phyloP scores from a whole-genome alignment of 192 early-diverging fungal species.

The Coemansia sp. region DNA sequence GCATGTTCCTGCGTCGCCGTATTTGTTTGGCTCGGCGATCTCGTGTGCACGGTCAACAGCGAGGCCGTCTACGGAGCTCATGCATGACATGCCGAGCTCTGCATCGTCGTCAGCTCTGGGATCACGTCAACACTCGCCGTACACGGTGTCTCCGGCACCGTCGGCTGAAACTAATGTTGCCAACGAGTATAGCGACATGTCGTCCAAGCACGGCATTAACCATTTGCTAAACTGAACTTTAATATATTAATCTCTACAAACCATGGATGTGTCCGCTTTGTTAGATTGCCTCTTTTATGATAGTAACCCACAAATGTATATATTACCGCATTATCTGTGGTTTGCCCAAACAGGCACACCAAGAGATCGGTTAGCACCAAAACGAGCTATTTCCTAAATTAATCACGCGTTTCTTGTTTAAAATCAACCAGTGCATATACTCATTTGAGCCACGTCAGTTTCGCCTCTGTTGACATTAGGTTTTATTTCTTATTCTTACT shows the following conservation, averaged over 20 bases:
- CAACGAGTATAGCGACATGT: not conserved
- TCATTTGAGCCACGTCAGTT: not conserved
- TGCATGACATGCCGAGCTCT: not conserved
- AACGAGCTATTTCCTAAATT: too few species aligned
- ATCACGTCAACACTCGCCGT: constrained; percentile 22
- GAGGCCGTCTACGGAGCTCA: not conserved
- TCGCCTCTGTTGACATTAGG: not conserved
- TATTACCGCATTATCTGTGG: too few species aligned
- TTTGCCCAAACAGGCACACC: too few species aligned
- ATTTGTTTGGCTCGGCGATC: constrained; percentile 14
- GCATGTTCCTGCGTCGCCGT: constrained; percentile 4
- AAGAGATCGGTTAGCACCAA: too few species aligned
- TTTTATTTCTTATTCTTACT: not conserved
- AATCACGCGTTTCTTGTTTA: too few species aligned
- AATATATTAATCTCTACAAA: not conserved
- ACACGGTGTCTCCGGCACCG: constrained; percentile 32
- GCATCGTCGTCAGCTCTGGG: constrained; percentile 13
- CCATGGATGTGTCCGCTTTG: too few species aligned
- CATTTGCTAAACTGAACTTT: constrained; percentile 34
- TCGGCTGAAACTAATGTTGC: constrained; percentile 12
- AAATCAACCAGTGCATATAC: too few species aligned
- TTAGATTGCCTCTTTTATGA: too few species aligned
- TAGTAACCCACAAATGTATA: too few species aligned
- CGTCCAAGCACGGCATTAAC: constrained; percentile 30
- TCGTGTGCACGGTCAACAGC: constrained; percentile 39